Evolutionary conservation across 225 moss, liverwort and hornwort genomes (phyloP), one percentile per base, ranked within the genome.

Genomic region (Bryum argenteum): DNA sequence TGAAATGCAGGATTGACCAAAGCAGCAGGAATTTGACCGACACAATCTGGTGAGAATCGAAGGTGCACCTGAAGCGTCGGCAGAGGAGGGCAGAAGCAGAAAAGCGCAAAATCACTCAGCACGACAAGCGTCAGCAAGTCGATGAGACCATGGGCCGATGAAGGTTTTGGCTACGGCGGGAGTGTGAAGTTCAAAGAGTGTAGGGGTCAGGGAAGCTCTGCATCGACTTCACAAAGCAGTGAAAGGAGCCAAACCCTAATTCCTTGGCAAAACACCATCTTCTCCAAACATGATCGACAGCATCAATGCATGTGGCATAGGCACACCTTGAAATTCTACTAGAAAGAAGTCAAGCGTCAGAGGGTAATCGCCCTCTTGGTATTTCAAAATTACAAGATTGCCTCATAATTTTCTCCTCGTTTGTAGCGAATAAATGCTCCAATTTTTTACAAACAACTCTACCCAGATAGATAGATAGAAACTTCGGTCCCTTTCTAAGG

Each of bases 211-310:
- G 11, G 37, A 3, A 33, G 33, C 33, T 33, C 33, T 33, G 33
- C 33, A 19, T 17, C 8, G 9, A 39, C 38, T 18, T 54, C 43
- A 21, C 11, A 14, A 33, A 54, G 8, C 7, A 3, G 39, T 18
- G 9, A 17, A 54, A 55, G 67, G 67, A 67, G 72, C 68, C 72
- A 73, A 73, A 67, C 53, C 78, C 72, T 78, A 73, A 61, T 20
- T 54, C 11, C 72, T 4, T 26, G 53, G 54, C 26, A 54, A 42
- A n/a, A 61, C 10, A 10, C 52, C 71, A 39, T 39, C 61, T 57
- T 28, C 28, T 5, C 28, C 28, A 28, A 28, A 28, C 28, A 28
- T 28, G 28, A 28, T 28, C 28, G 28, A 28, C 28, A 28, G 5
- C 2, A 5, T 5, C 2, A 2, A 5, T 28, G 28, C 28, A 2